phyloP scores from a whole-genome alignment of 169 alveolate species.

The Hammondia hammondi region DNA sequence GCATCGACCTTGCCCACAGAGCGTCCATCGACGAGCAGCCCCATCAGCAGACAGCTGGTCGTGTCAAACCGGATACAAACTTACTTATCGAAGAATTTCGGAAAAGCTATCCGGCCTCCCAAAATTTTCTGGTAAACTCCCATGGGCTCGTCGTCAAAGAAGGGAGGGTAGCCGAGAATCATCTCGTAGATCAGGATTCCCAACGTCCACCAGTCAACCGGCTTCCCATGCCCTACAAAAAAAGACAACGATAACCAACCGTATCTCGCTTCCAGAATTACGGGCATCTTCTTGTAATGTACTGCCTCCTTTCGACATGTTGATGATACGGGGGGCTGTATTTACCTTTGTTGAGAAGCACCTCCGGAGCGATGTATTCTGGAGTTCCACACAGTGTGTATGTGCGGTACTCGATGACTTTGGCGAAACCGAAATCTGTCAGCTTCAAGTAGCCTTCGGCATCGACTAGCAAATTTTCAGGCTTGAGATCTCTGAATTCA shows the following conservation, averaged over 20 bases:
- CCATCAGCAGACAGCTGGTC: background rate
- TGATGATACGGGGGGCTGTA: background rate
- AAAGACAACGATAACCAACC: background rate
- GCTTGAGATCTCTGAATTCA: constrained; percentile 92
- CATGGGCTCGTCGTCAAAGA: constrained; percentile 97
- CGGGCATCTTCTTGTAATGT: background rate
- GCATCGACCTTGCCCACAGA: background rate
- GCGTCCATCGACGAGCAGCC: background rate
- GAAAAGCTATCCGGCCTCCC: constrained; percentile 94
- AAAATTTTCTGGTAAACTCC: constrained; percentile 95
- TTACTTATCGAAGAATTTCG: constrained; percentile 87
- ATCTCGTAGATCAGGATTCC: constrained; percentile 71
- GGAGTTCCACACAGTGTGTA: constrained; percentile 99
- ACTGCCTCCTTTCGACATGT: background rate
- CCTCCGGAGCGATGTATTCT: constrained; percentile 99
- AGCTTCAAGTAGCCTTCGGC: constrained; percentile 96
- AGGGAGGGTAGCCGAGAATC: constrained; percentile 93
- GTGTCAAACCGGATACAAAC: background rate
- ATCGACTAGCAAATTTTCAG: constrained; percentile 96
- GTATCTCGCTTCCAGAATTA: background rate
- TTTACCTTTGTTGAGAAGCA: constrained; percentile 91
- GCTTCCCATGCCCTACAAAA: constrained; percentile 91
- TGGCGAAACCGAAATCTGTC: constrained; percentile 99
- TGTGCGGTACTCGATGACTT: constrained; percentile 95
- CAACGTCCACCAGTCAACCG: constrained; percentile 99